Base-by-base conservation (phyloP, 2,329 filamentous ascomycete genomes). In the Elsinoe australis region DNA sequence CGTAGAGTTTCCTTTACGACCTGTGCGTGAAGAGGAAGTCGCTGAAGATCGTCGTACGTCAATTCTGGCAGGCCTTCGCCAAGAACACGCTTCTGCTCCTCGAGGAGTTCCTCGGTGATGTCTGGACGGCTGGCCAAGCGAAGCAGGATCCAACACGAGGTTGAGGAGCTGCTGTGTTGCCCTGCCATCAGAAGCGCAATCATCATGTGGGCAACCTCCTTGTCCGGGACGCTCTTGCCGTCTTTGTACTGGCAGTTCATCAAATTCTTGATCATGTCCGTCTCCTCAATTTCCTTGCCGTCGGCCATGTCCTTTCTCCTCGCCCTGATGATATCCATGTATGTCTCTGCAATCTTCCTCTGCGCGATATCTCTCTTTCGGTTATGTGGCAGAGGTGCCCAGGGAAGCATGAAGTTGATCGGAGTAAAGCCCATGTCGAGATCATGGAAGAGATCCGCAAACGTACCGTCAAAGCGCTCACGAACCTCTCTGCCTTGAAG, bases 1-100 rank as follows among this genome's bases (percentile, higher is more conserved):
- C 89, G 85, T 31, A 95, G 82, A 2, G 89, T 94, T 69, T 95
- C 89, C 71, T 90, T 92, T 68, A 95, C 77, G 54, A 94, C 82
- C 58, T 87, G 83, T 58, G 82, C 75, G 71, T 94, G 86, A 15
- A 95, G 78, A 41, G 87, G 80, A 26, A 95, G 76, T 65, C 83
- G 83, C 56, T 82, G 73, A 12, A 95, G 76, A 55, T 83, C 77
- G 55, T 94, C 89, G 62, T 84, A 90, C 39, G 75, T 78, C 38
- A 95, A 75, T 10, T 80, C 73, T 14, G 85, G 85, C 38, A 92
- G 76, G 60, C 89, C 80, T 18, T 79, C 68, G 24, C 88, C 89
- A 10, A 95, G 75, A 49, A 75, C 75, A 48, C 76, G 67, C 56
- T 85, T 71, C 67, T 95, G 90, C 69, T 96, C 90, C 57, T 83